phyloP scores from a whole-genome alignment of 495 filamentous ascomycete genomes.

The Penicillium riverlandense region DNA sequence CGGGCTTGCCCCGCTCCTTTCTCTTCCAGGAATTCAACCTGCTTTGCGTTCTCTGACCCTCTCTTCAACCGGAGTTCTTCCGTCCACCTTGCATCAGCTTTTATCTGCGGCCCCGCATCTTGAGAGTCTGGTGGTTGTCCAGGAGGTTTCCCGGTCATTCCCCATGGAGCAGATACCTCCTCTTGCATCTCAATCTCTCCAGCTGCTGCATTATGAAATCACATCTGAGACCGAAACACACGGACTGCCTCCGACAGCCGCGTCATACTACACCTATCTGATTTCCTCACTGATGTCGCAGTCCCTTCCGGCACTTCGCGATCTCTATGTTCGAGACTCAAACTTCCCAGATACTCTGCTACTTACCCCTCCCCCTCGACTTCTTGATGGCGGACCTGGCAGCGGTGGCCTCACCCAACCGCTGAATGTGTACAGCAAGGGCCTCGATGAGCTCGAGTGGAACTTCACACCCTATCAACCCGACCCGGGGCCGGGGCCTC shows the following conservation, averaged over 20 bases:
- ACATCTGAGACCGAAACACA: conserved; percentile 43
- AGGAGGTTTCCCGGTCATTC: conserved; percentile 61
- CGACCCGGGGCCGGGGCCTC: conserved; percentile 22
- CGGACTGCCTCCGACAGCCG: conserved; percentile 51
- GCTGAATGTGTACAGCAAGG: conserved; percentile 80
- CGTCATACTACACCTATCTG: conserved; percentile 83
- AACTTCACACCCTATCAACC: conserved; percentile 60
- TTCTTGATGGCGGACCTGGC: conserved; percentile 23
- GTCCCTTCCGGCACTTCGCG: conserved; percentile 60
- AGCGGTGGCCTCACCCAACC: conserved; percentile 50
- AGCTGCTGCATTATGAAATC: conserved; percentile 76
- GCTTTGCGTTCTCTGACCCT: conserved; percentile 56
- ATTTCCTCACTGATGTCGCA: conserved; percentile 69
- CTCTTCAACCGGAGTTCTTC: conserved; percentile 56
- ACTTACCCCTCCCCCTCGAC: conserved; percentile 50
- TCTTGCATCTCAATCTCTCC: conserved; percentile 58
- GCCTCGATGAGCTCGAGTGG: conserved; percentile 80
- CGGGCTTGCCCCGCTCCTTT: conserved; percentile 61
- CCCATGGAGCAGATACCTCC: conserved; percentile 52
- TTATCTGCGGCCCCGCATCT: conserved; percentile 57
- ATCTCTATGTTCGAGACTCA: conserved; percentile 80
- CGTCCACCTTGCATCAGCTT: conserved; percentile 55
- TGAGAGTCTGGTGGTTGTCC: conserved; percentile 54
- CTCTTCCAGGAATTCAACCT: conserved; percentile 36
- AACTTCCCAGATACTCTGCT: conserved; percentile 70